A percentile compares a stretch with the other conserved stretches of the same genome.
Evolutionary conservation across 1,139 yeast species (phyloP).

Genomic region (Blastobotrys indianensis): DNA sequence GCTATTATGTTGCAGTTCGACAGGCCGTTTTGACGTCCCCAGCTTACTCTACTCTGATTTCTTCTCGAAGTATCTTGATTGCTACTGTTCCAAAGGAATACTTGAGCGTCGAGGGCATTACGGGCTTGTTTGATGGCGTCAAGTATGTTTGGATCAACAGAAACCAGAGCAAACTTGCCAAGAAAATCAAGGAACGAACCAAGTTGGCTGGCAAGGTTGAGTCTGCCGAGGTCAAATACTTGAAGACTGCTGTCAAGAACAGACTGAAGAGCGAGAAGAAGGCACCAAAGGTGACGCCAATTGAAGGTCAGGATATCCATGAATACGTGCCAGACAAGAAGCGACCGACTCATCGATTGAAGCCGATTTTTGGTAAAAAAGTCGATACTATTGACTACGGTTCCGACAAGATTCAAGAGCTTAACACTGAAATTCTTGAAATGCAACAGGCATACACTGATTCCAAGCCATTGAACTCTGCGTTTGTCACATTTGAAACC

Average conservation of each 20-base stretch:
- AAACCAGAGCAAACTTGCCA: conserved; percentile 53
- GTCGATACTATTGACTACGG: conserved; percentile 78
- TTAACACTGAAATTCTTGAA: conserved; percentile 58
- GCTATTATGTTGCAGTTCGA: conserved; percentile 71
- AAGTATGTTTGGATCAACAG: conserved; percentile 71
- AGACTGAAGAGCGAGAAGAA: conserved; percentile 58
- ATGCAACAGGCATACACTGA: conserved; percentile 48
- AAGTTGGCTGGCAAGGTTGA: conserved; percentile 61
- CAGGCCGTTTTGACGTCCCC: conserved; percentile 81
- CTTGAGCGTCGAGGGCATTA: conserved; percentile 54
- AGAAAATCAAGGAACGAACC: conserved; percentile 56
- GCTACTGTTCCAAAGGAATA: conserved; percentile 72
- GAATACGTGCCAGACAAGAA: conserved; percentile 71
- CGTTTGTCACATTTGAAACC: conserved; percentile 77
- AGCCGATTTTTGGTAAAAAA: conserved; percentile 68
- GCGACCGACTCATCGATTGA: conserved; percentile 65
- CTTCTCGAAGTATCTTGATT: conserved; percentile 75
- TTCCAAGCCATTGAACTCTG: conserved; percentile 48
- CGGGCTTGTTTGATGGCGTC: conserved; percentile 62
- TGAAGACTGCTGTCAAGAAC: conserved; percentile 55
- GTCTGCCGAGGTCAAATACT: conserved; percentile 55
- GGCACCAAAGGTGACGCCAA: conserved; percentile 25
- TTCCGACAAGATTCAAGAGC: conserved; percentile 57
- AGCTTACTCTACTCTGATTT: conserved; percentile 60
- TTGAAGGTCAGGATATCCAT: conserved; percentile 47